A percentile compares a stretch with the other conserved stretches of the same genome.
phyloP scores from a whole-genome alignment of 805 yeast species.

The Hagleromyces aurorensis region DNA sequence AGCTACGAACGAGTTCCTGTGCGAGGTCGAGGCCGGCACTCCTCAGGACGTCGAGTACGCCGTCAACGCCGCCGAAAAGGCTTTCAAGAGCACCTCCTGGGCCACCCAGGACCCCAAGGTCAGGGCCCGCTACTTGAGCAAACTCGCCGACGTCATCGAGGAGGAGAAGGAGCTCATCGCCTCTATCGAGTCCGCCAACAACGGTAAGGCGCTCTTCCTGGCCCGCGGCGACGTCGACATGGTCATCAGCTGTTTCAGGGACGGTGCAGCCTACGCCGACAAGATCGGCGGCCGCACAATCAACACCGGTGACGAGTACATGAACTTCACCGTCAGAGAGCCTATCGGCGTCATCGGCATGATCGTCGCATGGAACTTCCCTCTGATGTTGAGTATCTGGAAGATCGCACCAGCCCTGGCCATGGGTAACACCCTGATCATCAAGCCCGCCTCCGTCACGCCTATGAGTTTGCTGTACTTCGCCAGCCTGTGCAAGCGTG shows the following conservation, averaged over 20 bases:
- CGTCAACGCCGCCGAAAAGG: conserved; percentile 57
- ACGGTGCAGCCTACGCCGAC: conserved; percentile 68
- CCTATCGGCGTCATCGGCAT: conserved; percentile 81
- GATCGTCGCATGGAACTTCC: conserved; percentile 83
- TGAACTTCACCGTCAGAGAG: conserved; percentile 60
- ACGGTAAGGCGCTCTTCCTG: conserved; percentile 64
- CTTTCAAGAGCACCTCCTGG: conserved; percentile 51
- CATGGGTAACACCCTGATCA: conserved; percentile 64
- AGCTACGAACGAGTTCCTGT: conserved; percentile 54
- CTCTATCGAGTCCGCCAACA: conserved; percentile 63
- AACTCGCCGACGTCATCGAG: conserved; percentile 64
- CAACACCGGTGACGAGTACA: conserved; percentile 55
- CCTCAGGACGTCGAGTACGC: conserved; percentile 63
- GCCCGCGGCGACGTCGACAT: conserved; percentile 64
- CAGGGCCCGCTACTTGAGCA: conserved; percentile 45
- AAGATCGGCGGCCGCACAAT: conserved; percentile 58
- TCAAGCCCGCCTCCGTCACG: conserved; percentile 73
- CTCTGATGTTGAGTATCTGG: conserved; percentile 73
- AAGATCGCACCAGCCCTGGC: conserved; percentile 73
- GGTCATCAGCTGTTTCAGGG: conserved; percentile 56
- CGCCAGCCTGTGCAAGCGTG: conserved; percentile 53
- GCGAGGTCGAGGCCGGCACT: conserved; percentile 50
- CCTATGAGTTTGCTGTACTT: conserved; percentile 65
- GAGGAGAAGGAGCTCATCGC: conserved; percentile 55
- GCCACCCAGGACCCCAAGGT: conserved; percentile 47